Base-by-base conservation (phyloP, 257 asterid species). In the Solanum habrochaites region DNA sequence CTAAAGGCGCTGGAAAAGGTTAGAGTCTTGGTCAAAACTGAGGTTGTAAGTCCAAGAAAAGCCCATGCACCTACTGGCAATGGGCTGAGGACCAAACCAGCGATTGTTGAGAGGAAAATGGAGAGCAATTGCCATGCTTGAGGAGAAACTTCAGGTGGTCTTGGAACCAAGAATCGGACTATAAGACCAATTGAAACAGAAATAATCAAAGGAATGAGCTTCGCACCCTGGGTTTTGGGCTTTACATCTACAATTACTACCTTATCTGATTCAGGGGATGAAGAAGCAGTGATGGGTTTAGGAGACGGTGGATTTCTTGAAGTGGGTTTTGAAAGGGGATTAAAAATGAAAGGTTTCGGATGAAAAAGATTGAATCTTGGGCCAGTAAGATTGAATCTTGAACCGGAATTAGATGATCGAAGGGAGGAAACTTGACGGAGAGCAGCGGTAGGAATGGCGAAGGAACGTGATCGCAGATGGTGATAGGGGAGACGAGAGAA, bases 61-160 rank as follows among this genome's bases (percentile, higher is more conserved):
- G 98, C 98, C 98, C 98, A 95, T 8, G 98, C 98, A n/a, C 98
- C 98, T 52, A 97, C 98, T 56, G 98, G 99, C 20, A 97, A 91
- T 6, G 98, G 98, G 87, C 95, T 90, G 83, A 95, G 93, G 58
- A 97, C 98, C 29, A 95, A 94, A 37, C 98, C 98, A 85, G 98
- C 95, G 86, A 94, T 94, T 84, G 98, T 96, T 83, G 98, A 93
- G 84, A 94, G 93, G 90, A 96, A 96, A 71, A 95, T 94, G 56
- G 99, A 89, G 62, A 96, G 94, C 70, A 96, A 85, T 74, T 96
- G 97, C 99, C 98, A 96, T 2, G 98, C 99, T 80, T 95, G 96
- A 4, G 90, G 92, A 71, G 99, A 91, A 86, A 96, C 97, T 70
- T 94, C 95, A 10, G 88, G 89, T 15, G 99, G 98, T 86, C 66